Base-by-base conservation (phyloP, 2,329 filamentous ascomycete species). In the Herpotrichia juniperi region DNA sequence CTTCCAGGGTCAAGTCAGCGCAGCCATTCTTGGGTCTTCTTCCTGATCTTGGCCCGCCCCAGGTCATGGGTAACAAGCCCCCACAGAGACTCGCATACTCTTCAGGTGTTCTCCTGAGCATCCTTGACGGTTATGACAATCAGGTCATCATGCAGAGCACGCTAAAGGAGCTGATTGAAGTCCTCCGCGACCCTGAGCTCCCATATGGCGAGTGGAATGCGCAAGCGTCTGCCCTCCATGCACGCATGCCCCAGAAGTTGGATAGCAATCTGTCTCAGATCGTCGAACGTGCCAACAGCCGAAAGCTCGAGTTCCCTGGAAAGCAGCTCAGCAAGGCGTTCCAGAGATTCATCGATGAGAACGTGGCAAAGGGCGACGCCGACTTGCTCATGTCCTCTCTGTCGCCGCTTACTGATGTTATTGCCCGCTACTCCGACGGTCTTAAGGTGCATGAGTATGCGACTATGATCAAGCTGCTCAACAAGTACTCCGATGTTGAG, bases 161-260 rank as follows among this genome's bases (percentile, higher is more conserved):
- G 1, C 81, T 99, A 19, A 91, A 90, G 76, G 90, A 94, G 71
- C 81, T 97, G 31, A 87, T 97, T n/a, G 86, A 91, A 54, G 93
- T 99, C 10, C 84, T 99, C 19, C 88, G 93, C 35, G 86, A 96
- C 68, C 87, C 89, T 1, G 93, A 97, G 67, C 83, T 99, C 57
- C 94, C 94, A 1, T 99, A 94, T 72, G 92, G 93, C 74, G 92
- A 99, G 76, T 99, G 93, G 91, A 92, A 89, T 58, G 90, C 93
- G 5, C 92, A 97, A 71, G 94, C 96, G 63, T 96, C 94, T 43
- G 94, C 94, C 19, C 84, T 99, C n/a, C 93, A 97, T 76, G 90
- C 93, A 6, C 90, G 94, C 66, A 99, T 97, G 90, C 94, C 94
- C 0, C 88, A 93, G 72, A 97, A 93, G 78, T 86, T 99, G 25